Evolutionary conservation across 352 stramenopile species (phyloP), one percentile per base, ranked within the genome.

Genomic region (Aphanomyces astaci): DNA sequence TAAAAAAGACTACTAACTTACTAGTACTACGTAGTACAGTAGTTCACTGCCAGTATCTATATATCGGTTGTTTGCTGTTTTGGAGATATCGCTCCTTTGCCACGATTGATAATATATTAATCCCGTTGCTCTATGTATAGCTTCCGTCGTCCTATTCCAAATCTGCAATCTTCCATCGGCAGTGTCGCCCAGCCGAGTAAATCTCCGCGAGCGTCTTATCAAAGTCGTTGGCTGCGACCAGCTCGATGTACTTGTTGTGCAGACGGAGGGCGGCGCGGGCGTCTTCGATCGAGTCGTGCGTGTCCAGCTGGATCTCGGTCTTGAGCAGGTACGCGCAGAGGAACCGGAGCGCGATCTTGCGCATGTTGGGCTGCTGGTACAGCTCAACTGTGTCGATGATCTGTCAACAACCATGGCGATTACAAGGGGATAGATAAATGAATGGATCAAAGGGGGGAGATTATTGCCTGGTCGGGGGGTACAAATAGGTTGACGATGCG

Each of bases 281-380:
- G 77, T 97, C 91, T 73, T 97, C 88, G 45, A 96, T 88, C 46
- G 84, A 96, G 71, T 97, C 91, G 72, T 97, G 91, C 31, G 86
- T 89, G 70, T 95, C 85, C 69, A 86, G 78, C 76, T 97, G 89
- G 70, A 97, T 96, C 66, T 94, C 83, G 46, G 80, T 72, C 17
- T 80, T 76, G n/a, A 97, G 74, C 19, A 97, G 74, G 60, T 90
- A 92, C 64, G 90, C 90, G 9, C 79, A 77, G 22, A 97, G 75
- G 75, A 96, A 97, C 27, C 88, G 75, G 10, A 97, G 73, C 4
- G 84, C 90, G 31, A 97, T 86, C 71, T 92, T 95, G 31, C 91
- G 77, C 72, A 87, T 78, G 49, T 83, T 81, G 25, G 80, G 76
- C 43, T 90, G 78, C 57, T 88, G 80, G 76, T 82, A 97, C 49